A percentile compares a stretch with the other conserved stretches of the same genome.
phyloP scores from a whole-genome alignment of 768 basidiomycete species.

The Pulveroboletus frians region DNA sequence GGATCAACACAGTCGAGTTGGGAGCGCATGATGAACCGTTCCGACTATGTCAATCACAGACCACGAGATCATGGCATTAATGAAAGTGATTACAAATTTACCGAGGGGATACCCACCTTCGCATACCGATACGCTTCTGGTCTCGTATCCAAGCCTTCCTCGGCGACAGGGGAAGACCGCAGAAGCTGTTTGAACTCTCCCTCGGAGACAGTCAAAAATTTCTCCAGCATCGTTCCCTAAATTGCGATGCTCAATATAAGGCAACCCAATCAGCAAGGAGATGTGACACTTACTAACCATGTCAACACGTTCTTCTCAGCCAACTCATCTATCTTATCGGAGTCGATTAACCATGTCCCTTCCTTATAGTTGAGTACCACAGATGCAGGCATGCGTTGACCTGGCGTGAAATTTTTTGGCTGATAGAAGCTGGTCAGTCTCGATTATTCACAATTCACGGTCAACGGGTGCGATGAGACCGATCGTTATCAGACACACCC shows the following conservation, averaged over 20 bases:
- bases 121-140: slow-evolving; percentile 85
- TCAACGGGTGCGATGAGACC: not conserved
- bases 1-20: slow-evolving; percentile 86
- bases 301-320: slow-evolving; percentile 65
- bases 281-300: slow-evolving; percentile 53
- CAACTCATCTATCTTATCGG: slow-evolving; percentile 37
- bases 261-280: too few relatives aligned
- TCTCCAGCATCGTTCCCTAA: slow-evolving; percentile 87
- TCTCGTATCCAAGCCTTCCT: slow-evolving; percentile 32
- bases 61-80: not conserved
- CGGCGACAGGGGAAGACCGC: slow-evolving; percentile 30
- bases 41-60: slow-evolving; percentile 25
- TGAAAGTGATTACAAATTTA: not conserved
- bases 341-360: slow-evolving; percentile 66
- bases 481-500: not conserved
- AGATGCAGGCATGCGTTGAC: slow-evolving; percentile 71
- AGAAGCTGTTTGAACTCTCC: slow-evolving; percentile 57
- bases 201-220: slow-evolving; percentile 66
- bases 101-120: slow-evolving; percentile 44
- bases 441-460: not conserved
- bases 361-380: slow-evolving; percentile 61
- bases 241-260: not conserved
- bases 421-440: slow-evolving; percentile 25
- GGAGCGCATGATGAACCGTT: slow-evolving; percentile 80
- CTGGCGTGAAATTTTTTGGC: slow-evolving; percentile 65